These are phyloP conservation scores for Lachancea lanzarotensis DNA, from an alignment of 805 yeast genomes.

Conservation along the genomic window DNA sequence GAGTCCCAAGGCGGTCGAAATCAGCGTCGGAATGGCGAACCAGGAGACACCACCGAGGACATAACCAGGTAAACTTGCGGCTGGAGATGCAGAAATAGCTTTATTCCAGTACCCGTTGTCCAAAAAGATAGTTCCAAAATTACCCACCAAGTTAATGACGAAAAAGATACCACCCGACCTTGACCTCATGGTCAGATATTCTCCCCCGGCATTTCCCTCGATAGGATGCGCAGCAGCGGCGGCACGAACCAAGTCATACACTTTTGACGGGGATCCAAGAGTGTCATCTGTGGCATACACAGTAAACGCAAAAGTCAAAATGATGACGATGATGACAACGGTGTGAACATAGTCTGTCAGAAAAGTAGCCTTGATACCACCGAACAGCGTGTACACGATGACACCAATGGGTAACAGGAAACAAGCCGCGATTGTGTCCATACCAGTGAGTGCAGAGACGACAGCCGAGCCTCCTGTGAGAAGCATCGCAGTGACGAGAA, in stretches of 20 bases:
- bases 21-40: constrained; percentile 83
- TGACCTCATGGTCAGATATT: constrained; percentile 83
- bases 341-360: constrained; percentile 78
- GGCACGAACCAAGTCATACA: constrained; percentile 65
- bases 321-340: constrained; percentile 67
- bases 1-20: constrained; percentile 82
- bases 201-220: constrained; percentile 76
- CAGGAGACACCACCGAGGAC: constrained; percentile 84
- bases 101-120: constrained; percentile 88
- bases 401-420: constrained; percentile 79
- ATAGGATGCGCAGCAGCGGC: constrained; percentile 59
- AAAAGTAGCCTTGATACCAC: constrained; percentile 48
- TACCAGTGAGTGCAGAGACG: constrained; percentile 72
- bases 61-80: constrained; percentile 81
- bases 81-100: constrained; percentile 81
- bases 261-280: constrained; percentile 76
- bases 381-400: constrained; percentile 64
- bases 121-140: constrained; percentile 81
- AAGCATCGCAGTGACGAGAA: constrained; percentile 87
- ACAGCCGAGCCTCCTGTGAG: constrained; percentile 88
- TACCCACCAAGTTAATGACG: constrained; percentile 82
- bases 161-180: constrained; percentile 83
- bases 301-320: constrained; percentile 74
- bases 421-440: constrained; percentile 74
- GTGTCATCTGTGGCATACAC: constrained; percentile 62